These are phyloP conservation scores for Colletotrichum aenigma DNA, from an alignment of 2,329 filamentous ascomycete species.

Conservation along the genomic window DNA sequence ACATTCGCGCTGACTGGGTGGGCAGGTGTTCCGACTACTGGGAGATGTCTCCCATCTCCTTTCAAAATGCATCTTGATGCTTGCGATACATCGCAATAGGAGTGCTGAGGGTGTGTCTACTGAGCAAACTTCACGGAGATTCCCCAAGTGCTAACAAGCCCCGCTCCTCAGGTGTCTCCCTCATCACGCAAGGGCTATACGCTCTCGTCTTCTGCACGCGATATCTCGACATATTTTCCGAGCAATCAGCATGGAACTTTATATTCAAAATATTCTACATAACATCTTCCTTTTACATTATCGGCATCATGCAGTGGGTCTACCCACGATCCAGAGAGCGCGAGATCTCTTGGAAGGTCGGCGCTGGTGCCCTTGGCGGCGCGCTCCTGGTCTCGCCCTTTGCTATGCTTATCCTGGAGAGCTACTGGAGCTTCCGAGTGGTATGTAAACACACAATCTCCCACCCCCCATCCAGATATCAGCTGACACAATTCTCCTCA, in stretches of 20 bases:
- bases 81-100: constrained; percentile 85
- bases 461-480: not conserved
- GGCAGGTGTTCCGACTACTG: constrained; percentile 72
- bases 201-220: constrained; percentile 83
- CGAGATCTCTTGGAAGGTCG: constrained; percentile 93
- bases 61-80: constrained; percentile 90
- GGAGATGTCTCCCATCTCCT: constrained; percentile 84
- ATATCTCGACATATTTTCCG: constrained; percentile 81
- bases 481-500: not conserved
- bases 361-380: constrained; percentile 69
- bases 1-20: constrained; percentile 2
- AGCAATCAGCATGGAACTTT: constrained; percentile 69
- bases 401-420: constrained; percentile 70
- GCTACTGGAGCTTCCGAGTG: constrained; percentile 51
- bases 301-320: constrained; percentile 84
- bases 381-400: constrained; percentile 74
- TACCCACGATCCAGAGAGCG: constrained; percentile 88
- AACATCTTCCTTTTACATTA: constrained; percentile 80
- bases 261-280: constrained; percentile 92
- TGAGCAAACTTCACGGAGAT: not conserved
- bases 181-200: constrained; percentile 91
- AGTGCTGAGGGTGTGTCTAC: constrained; percentile 74
- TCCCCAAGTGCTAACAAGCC: constrained; percentile 18
- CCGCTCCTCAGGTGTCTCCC: constrained; percentile 73
- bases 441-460: constrained; percentile 41